Evolutionary conservation across 2,329 filamentous ascomycete species (phyloP).

Genomic region (Fusarium subglutinans): DNA sequence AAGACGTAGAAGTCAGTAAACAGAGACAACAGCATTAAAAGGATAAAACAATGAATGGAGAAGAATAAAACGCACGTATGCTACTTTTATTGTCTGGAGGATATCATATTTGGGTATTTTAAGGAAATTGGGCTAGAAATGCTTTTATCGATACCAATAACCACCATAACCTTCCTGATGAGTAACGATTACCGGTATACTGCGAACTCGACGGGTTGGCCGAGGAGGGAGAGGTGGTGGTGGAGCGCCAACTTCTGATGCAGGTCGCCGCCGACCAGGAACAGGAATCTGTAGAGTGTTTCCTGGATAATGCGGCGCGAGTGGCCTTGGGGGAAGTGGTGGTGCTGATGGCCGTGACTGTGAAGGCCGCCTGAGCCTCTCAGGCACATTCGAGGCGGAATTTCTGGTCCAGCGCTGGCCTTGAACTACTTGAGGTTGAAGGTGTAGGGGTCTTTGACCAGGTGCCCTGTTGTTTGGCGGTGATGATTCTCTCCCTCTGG

Average conservation of each 20-base stretch:
- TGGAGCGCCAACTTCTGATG: slow-evolving; percentile 37
- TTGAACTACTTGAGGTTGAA: slow-evolving; percentile 1
- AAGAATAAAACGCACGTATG: slow-evolving; percentile 19
- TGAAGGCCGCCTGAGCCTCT: slow-evolving; percentile 1
- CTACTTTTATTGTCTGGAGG: slow-evolving; percentile 19
- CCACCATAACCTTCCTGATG: slow-evolving; percentile 41
- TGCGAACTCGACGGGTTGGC: slow-evolving; percentile 38
- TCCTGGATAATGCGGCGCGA: slow-evolving; percentile 19
- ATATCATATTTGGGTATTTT: slow-evolving; percentile 22
- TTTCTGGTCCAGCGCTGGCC: slow-evolving; percentile 5
- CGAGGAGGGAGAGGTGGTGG: slow-evolving; percentile 41
- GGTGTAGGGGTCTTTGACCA: slow-evolving; percentile 1
- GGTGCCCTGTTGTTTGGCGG: slow-evolving; percentile 32
- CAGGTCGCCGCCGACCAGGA: slow-evolving; percentile 17
- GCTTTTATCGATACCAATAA: slow-evolving; percentile 34
- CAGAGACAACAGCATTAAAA: background rate
- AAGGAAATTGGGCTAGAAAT: slow-evolving; percentile 21
- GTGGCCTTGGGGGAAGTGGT: slow-evolving; percentile 27
- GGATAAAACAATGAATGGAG: background rate
- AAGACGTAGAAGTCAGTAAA: slow-evolving; percentile 7
- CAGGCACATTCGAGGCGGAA: background rate
- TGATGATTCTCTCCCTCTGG: slow-evolving; percentile 38
- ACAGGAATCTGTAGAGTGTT: slow-evolving; percentile 12
- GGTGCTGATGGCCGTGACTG: slow-evolving; percentile 17
- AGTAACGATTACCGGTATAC: slow-evolving; percentile 45